Percentiles rank a stretch among this genome's conserved stretches.
Evolutionary conservation across 108 stramenopile species (phyloP).

Genomic region (Cyclotella baltica): DNA sequence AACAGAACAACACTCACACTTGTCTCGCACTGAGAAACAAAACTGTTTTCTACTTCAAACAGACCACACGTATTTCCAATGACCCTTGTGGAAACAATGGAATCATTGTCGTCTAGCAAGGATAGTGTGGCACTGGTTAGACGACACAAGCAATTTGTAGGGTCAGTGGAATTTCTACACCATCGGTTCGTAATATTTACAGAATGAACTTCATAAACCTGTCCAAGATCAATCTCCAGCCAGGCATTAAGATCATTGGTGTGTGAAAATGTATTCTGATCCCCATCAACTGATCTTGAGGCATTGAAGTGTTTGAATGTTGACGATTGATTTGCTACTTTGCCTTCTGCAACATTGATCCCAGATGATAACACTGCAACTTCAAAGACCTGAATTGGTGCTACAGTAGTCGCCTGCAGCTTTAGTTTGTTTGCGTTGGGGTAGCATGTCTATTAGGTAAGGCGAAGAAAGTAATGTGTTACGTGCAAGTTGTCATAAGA

Average conservation of each 20-base stretch:
- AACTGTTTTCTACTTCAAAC: too few relatives aligned
- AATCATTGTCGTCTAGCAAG: not conserved
- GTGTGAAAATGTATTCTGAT: not conserved
- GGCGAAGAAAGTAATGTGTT: too few relatives aligned
- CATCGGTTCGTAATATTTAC: not conserved
- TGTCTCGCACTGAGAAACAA: too few relatives aligned
- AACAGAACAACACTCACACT: too few relatives aligned
- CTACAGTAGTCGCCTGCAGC: not conserved
- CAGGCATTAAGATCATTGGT: not conserved
- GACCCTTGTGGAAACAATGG: too few relatives aligned
- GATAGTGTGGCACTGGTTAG: not conserved
- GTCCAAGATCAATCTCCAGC: not conserved
- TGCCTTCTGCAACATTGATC: not conserved
- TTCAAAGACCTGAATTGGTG: conserved; percentile 5
- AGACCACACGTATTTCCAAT: too few relatives aligned
- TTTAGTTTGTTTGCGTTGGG: conserved; percentile 1
- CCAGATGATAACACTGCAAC: not conserved
- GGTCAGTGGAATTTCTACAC: not conserved
- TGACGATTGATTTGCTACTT: conserved; percentile 4
- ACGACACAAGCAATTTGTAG: not conserved
- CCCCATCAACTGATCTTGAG: not conserved
- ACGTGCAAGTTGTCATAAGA: too few relatives aligned
- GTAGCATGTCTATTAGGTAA: too few relatives aligned
- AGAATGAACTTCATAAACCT: not conserved
- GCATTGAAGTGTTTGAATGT: not conserved